Evolutionary conservation across 192 early-diverging fungal genomes (phyloP).

Genomic region (Coemansia sp.): DNA sequence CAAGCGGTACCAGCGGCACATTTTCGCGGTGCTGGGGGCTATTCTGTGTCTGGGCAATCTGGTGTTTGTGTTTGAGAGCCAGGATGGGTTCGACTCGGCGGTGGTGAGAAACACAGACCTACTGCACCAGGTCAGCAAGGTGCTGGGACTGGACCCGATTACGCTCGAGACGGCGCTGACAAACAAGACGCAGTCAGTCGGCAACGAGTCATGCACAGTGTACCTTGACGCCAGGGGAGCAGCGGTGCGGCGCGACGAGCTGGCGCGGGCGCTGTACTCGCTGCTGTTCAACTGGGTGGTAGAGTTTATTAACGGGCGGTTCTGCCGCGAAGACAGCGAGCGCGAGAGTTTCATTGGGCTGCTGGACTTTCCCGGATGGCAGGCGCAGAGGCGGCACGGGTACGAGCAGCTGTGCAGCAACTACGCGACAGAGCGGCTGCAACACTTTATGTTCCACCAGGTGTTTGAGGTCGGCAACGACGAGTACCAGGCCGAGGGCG

Average conservation of each 20-base stretch:
- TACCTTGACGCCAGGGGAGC: slow-evolving; percentile 76
- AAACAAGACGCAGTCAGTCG: slow-evolving; percentile 76
- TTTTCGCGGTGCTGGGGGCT: slow-evolving; percentile 79
- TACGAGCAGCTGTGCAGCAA: slow-evolving; percentile 74
- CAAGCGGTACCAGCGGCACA: slow-evolving; percentile 74
- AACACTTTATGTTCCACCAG: slow-evolving; percentile 68
- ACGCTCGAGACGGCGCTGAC: slow-evolving; percentile 76
- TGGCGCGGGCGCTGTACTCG: slow-evolving; percentile 74
- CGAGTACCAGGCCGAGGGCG: slow-evolving; percentile 62
- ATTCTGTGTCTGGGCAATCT: slow-evolving; percentile 88
- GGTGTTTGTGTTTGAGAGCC: slow-evolving; percentile 69
- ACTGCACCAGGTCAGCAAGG: slow-evolving; percentile 72
- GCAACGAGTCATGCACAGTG: slow-evolving; percentile 75
- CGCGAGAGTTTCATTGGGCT: slow-evolving; percentile 75
- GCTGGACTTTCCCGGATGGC: slow-evolving; percentile 82
- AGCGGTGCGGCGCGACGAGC: slow-evolving; percentile 64
- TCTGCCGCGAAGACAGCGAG: slow-evolving; percentile 62
- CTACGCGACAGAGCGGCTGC: slow-evolving; percentile 85
- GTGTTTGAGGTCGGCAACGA: slow-evolving; percentile 66
- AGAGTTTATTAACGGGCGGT: slow-evolving; percentile 78
- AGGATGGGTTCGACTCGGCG: slow-evolving; percentile 76
- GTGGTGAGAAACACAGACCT: slow-evolving; percentile 72
- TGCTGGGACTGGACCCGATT: slow-evolving; percentile 72
- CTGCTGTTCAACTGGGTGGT: slow-evolving; percentile 81
- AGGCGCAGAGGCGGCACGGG: slow-evolving; percentile 27